Evolutionary conservation across 2,329 filamentous ascomycete genomes (phyloP).

Genomic region (Aureobasidium zeae): DNA sequence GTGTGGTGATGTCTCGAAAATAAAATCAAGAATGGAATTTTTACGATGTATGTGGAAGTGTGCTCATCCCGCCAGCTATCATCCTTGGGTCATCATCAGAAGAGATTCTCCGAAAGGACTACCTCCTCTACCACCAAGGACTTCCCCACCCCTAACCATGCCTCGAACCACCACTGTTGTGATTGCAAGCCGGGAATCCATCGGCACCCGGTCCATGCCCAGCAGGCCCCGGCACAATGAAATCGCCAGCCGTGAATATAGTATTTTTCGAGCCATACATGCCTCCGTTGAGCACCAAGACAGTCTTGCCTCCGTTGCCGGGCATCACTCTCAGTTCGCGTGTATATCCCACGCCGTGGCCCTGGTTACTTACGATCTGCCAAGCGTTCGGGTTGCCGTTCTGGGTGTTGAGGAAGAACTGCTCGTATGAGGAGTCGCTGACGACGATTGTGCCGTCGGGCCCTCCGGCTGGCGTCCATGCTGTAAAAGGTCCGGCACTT

Average conservation of each 20-base stretch:
- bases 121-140: slow-evolving; percentile 4
- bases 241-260: slow-evolving; percentile 2
- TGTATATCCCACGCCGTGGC: slow-evolving; percentile 38
- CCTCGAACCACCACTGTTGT: slow-evolving; percentile 8
- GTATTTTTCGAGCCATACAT: slow-evolving; percentile 12
- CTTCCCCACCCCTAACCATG: slow-evolving; percentile 12
- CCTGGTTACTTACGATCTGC: slow-evolving; percentile 35
- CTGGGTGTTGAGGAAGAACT: slow-evolving; percentile 41
- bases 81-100: no score
- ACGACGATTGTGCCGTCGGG: slow-evolving; percentile 43
- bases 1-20: no score
- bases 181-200: slow-evolving; percentile 9
- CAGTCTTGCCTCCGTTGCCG: slow-evolving; percentile 21
- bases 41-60: no score
- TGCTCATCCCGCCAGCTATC: no score
- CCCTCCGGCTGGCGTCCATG: slow-evolving; percentile 43
- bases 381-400: slow-evolving; percentile 37
- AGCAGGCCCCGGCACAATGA: slow-evolving; percentile 7
- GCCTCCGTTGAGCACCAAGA: slow-evolving; percentile 4
- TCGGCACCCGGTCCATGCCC: slow-evolving; percentile 5
- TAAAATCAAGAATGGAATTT: no score
- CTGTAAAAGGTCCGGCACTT: slow-evolving; percentile 41
- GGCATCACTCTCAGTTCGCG: slow-evolving; percentile 38
- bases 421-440: slow-evolving; percentile 31
- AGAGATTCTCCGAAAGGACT: no score